phyloP scores from a whole-genome alignment of 2,329 filamentous ascomycete genomes.

The Diaporthe ilicicola region DNA sequence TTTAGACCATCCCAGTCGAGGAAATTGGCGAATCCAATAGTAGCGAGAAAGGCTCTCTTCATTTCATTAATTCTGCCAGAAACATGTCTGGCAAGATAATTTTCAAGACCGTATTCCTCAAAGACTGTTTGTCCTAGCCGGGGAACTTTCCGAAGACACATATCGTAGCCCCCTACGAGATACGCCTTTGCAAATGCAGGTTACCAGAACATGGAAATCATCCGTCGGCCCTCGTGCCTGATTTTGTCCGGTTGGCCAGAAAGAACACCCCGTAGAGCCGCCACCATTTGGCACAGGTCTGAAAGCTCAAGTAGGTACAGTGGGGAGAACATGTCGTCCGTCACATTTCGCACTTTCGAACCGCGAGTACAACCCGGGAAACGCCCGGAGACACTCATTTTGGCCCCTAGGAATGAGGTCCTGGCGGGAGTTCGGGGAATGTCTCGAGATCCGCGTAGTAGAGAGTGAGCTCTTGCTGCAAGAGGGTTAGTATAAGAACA shows the following conservation, averaged over 20 bases:
- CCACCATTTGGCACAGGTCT: not conserved
- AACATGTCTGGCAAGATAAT: not conserved
- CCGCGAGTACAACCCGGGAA: not conserved
- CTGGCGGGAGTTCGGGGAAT: conserved; percentile 35
- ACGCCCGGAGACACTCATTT: conserved; percentile 1
- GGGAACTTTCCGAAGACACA: conserved; percentile 12
- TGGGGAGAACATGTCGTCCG: not conserved
- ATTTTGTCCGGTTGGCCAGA: not conserved
- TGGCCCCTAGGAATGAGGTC: conserved; percentile 27
- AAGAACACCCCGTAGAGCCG: conserved; percentile 8
- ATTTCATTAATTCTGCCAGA: conserved; percentile 10
- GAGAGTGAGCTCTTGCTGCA: conserved; percentile 66
- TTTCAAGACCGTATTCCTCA: not conserved
- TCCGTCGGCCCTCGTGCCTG: conserved; percentile 4
- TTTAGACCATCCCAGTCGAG: not conserved
- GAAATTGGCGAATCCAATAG: not conserved
- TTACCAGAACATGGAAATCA: conserved; percentile 18
- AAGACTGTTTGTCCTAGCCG: not conserved
- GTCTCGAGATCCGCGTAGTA: conserved; percentile 70
- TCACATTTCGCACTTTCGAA: not conserved
- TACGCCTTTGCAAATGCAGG: conserved; percentile 21
- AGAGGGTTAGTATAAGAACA: conserved; percentile 31
- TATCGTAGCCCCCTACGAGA: conserved; percentile 19
- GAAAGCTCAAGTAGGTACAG: conserved; percentile 18
- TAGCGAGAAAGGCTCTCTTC: conserved; percentile 1